Base-by-base conservation (phyloP, 257 asterid species). In the Thymus quinquecostatus region DNA sequence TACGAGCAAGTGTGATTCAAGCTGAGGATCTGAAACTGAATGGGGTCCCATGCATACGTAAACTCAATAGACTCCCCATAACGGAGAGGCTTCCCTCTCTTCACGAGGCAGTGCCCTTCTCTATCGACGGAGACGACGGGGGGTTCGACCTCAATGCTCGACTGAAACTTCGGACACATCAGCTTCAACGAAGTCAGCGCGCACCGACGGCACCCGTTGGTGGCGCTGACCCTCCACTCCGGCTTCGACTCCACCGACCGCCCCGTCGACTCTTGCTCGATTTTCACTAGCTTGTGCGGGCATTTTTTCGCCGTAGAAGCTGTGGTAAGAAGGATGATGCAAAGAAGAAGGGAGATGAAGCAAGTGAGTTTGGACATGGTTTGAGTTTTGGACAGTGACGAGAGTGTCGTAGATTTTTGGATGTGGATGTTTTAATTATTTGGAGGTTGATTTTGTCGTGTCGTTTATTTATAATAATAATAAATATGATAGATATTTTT, bases 1-100 rank as follows among this genome's bases (percentile, higher is more conserved):
- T 61, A 61, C 9, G 68, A 10, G 68, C 68, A 62, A 62, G 36
- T 1, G 5, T 62, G 10, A 2, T 41, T 40, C 0, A 62, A 62
- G 36, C 2, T 9, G 3, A 62, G 6, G 14, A 44, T 8, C 10
- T 62, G 68, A 21, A 62, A 41, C 2, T 62, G 53, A 41, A 62
- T 62, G 2, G 68, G 68, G 27, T 62, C 68, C 68, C 68, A 62
- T 40, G 68, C 68, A 62, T 62, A 62, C 36, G 21, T 62, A 11
- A 62, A 62, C 40, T 6, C 1, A 51, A 62, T 8, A 4, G 67
- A 14, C 21, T 40, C 51, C 1, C 36, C 36, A 14, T 14, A 1
- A 40, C 3, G 8, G 33, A 40, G 66, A 60, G 66, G 48, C 0
- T 36, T 13, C 36, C 10, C 40, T 29, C 10, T 30, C 32, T 40